Evolutionary conservation across 257 asterid genomes (phyloP).

Genomic region (Catharanthus roseus): DNA sequence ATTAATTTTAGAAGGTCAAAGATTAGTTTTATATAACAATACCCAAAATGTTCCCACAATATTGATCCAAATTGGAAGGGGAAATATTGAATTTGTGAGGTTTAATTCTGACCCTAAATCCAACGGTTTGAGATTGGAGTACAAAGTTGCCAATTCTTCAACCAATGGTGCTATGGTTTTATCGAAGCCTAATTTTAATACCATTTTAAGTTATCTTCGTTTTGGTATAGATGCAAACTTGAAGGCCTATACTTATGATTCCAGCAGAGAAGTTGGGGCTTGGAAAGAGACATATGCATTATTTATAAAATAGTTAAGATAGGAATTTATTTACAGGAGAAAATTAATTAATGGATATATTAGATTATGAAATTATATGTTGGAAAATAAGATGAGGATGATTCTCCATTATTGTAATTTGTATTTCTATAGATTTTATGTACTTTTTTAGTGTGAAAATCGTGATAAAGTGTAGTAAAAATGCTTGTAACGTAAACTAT

Average conservation of each 20-base stretch:
- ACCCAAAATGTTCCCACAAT: constrained; percentile 8
- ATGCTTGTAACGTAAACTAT: too few species aligned
- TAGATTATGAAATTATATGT: too few species aligned
- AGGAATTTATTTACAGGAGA: too few species aligned
- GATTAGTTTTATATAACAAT: constrained; percentile 19
- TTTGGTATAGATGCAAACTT: constrained; percentile 41
- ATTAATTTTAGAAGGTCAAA: constrained; percentile 24
- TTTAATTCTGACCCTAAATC: constrained; percentile 15
- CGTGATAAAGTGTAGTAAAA: too few species aligned
- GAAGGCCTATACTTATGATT: constrained; percentile 25
- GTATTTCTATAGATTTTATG: too few species aligned
- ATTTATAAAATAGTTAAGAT: not conserved
- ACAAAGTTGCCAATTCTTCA: constrained; percentile 10
- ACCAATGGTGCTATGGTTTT: constrained; percentile 5
- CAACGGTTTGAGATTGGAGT: constrained; percentile 7
- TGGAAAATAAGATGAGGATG: too few species aligned
- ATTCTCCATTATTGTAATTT: too few species aligned
- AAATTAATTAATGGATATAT: too few species aligned
- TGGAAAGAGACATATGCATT: constrained; percentile 21
- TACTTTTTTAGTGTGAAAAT: too few species aligned
- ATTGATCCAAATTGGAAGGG: not conserved
- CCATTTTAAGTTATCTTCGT: constrained; percentile 36
- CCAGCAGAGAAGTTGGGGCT: not conserved
- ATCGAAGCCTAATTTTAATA: constrained; percentile 31
- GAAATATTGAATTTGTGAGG: constrained; percentile 6